phyloP scores from a whole-genome alignment of 257 asterid species.

The Scutellaria baicalensis region DNA sequence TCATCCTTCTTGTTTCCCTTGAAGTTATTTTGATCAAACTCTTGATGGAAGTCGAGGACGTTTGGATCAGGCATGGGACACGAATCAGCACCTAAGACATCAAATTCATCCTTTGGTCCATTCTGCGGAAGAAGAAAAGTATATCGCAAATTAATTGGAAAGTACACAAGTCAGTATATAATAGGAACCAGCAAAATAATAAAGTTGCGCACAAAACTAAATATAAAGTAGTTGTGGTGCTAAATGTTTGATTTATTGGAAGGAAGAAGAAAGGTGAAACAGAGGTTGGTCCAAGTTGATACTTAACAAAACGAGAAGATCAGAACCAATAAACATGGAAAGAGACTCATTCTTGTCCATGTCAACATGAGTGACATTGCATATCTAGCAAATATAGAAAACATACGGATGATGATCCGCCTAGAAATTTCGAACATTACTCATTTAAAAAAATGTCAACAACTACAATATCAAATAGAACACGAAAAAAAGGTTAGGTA shows the following conservation, averaged over 20 bases:
- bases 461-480: neutral
- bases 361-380: neutral
- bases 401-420: neutral
- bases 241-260: neutral
- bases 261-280: conserved; percentile 13
- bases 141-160: neutral
- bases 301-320: neutral
- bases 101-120: conserved; percentile 28
- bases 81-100: conserved; percentile 35
- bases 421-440: neutral
- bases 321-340: neutral
- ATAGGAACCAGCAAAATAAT: neutral
- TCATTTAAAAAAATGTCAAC: neutral
- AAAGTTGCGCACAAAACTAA: neutral
- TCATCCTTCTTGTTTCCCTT: conserved; percentile 26
- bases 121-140: conserved; percentile 28
- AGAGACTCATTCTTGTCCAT: neutral
- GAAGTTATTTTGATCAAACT: conserved; percentile 20
- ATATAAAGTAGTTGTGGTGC: neutral
- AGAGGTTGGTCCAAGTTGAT: neutral
- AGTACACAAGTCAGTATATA: neutral
- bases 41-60: conserved; percentile 28
- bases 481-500: neutral
- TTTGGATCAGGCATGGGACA: conserved; percentile 31
- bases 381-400: neutral